Evolutionary conservation across 2,329 filamentous ascomycete species (phyloP), one percentile per base, ranked within the genome.

Genomic region (Colletotrichum graminicola): DNA sequence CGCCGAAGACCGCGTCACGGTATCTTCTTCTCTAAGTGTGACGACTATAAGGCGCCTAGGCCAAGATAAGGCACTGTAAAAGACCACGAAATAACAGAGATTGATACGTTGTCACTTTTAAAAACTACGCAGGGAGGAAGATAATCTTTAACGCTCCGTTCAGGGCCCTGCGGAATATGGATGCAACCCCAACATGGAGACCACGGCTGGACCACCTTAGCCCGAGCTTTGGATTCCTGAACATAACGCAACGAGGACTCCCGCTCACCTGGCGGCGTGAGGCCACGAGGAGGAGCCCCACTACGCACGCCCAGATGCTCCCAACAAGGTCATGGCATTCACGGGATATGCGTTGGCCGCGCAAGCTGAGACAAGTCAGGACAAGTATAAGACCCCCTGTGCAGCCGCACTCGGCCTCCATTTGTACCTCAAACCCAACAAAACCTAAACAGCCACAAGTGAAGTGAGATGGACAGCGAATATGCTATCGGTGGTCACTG

Each of bases 331-430:
- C n/a, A 23, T 16, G 57, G 52, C 41, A 62, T 67, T 71, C 55
- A 21, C 32, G 43, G 29, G 41, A 34, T 51, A 52, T 34, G 36
- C n/a, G 29, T 43, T 7, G 45, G 32, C 61, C 64, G 45, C 68
- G 57, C 57, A 71, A 71, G 45, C 57, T 39, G 23, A 71, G 52
- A 67, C 68, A 71, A 7, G 10, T 14, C 10, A n/a, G 45, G 3
- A 51, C 34, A 23, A 16, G 26, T 52, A 34, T 21, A 59, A 62
- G 57, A 59, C 57, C 57, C 36, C 64, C 54, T 18, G 49, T 29
- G 41, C 43, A 12, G 49, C 61, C 26, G 23, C 49, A 45, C 14
- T 41, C 34, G 8, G 16, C 7, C 2, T 26, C 32, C 18, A 16
- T n/a, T 12, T 10, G 32, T 23, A 11, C 41, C 41, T 47, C 8